phyloP scores from a whole-genome alignment of 768 basidiomycete species.

The Hemileccinum rubropunctum region DNA sequence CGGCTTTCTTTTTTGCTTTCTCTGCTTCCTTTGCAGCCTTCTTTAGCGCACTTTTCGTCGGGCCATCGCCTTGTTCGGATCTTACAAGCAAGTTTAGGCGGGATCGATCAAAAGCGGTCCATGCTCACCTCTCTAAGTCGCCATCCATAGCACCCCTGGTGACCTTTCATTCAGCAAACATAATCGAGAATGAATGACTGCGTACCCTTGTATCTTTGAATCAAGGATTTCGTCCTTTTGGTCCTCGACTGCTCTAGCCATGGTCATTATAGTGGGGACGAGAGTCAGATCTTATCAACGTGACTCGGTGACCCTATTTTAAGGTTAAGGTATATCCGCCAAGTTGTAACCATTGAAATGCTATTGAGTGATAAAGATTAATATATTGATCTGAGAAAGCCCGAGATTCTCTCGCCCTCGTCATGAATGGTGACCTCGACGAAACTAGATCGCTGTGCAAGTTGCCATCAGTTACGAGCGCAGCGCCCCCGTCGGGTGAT shows the following conservation, averaged over 20 bases:
- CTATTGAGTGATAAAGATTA: not conserved
- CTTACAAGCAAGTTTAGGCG: slow-evolving; percentile 12
- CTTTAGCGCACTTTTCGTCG: slow-evolving; percentile 87
- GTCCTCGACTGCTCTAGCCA: not conserved
- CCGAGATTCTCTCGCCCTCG: no score
- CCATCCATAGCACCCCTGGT: slow-evolving; percentile 11
- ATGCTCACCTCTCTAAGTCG: slow-evolving; percentile 11
- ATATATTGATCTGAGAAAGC: not conserved
- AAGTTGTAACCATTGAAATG: no score
- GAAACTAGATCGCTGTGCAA: not conserved
- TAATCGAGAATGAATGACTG: not conserved
- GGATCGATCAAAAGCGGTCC: not conserved
- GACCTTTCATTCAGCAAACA: not conserved
- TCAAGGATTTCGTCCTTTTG: not conserved
- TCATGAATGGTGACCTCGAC: not conserved
- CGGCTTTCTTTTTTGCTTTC: slow-evolving; percentile 86
- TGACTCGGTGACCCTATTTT: slow-evolving; percentile 8
- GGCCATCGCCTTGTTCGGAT: slow-evolving; percentile 41
- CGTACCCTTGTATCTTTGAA: slow-evolving; percentile 7
- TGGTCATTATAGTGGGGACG: slow-evolving; percentile 16
- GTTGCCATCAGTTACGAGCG: not conserved
- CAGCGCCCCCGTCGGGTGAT: slow-evolving; percentile 10
- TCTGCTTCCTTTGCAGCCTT: slow-evolving; percentile 88
- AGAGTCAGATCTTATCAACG: slow-evolving; percentile 16
- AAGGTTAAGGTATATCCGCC: slow-evolving; percentile 18